Base-by-base conservation (phyloP, 1,139 yeast genomes). In the Sugiyamaella castrensis region DNA sequence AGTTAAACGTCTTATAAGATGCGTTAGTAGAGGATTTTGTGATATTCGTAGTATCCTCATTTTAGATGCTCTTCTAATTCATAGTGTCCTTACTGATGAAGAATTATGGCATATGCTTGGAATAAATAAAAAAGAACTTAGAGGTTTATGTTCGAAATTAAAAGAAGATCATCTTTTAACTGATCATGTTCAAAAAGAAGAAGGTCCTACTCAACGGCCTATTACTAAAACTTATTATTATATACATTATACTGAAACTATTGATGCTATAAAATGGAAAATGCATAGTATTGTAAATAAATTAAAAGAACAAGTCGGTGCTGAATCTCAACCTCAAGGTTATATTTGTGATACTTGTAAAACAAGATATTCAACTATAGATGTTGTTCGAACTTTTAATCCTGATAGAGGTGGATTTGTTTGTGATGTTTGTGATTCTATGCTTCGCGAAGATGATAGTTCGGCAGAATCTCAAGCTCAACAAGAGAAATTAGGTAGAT, bases 231-330 rank as follows among this genome's bases (percentile, higher is more conserved):
- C 94, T 0, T 92, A 89, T 65, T 92, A 83, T 68, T 92, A 79
- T 65, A 83, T 92, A 50, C 96, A 88, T 62, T 82, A 80, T 64
- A 88, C 97, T 1, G 96, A 89, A 64, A 95, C 98, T 1, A 87
- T 94, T 41, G 98, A 92, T 69, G 82, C 97, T 12, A 82, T 92
- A 64, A 92, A 94, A 68, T 94, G 97, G 98, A 89, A 91, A 64
- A 87, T 92, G 53, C 97, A 92, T 65, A 79, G 87, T 39, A 77
- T 94, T 37, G 98, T 88, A 11, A 84, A 82, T 58, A 69, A 75
- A 51, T 74, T 91, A 51, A 87, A 87, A 64, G 87, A 85, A 56
- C 95, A 89, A 63, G 79, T 92, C 72, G 83, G 81, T 37, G 71
- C 63, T 37, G 87, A 84, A 61, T 84, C 92, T 19, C 92, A 88